Evolutionary conservation across 1,284 basidiomycete genomes (phyloP).

Genomic region (Cerioporus squamosus): DNA sequence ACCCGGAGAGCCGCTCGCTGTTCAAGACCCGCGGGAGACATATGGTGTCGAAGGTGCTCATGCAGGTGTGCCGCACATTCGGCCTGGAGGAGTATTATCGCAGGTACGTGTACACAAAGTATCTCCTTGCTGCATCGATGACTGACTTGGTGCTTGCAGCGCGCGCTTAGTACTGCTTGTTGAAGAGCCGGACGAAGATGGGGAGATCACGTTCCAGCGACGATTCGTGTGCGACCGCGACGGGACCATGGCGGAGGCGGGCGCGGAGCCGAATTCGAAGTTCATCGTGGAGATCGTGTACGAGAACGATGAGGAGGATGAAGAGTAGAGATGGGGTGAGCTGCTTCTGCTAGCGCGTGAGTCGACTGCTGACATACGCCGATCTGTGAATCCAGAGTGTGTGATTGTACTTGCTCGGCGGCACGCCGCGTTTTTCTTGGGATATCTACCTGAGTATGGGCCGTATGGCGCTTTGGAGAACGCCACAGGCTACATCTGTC

Average conservation of each 20-base stretch:
- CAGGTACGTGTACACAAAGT: constrained; percentile 13
- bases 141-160: not conserved
- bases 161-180: constrained; percentile 23
- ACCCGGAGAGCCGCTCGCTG: constrained; percentile 18
- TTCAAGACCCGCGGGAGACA: constrained; percentile 36
- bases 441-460: no score
- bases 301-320: constrained; percentile 6
- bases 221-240: constrained; percentile 17
- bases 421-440: no score
- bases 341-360: not conserved
- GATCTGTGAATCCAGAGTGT: no score
- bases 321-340: not conserved
- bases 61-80: constrained; percentile 33
- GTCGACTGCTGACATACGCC: no score
- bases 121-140: not conserved
- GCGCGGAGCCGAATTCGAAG: constrained; percentile 22
- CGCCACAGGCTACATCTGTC: no score
- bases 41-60: constrained; percentile 31
- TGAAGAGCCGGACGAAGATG: constrained; percentile 18
- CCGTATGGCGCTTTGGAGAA: no score
- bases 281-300: constrained; percentile 24
- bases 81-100: constrained; percentile 26
- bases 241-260: constrained; percentile 27
- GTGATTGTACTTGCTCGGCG: no score
- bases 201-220: constrained; percentile 13